Base-by-base conservation (phyloP, 192 early-diverging fungal genomes). In the Haplosporangium gracile region DNA sequence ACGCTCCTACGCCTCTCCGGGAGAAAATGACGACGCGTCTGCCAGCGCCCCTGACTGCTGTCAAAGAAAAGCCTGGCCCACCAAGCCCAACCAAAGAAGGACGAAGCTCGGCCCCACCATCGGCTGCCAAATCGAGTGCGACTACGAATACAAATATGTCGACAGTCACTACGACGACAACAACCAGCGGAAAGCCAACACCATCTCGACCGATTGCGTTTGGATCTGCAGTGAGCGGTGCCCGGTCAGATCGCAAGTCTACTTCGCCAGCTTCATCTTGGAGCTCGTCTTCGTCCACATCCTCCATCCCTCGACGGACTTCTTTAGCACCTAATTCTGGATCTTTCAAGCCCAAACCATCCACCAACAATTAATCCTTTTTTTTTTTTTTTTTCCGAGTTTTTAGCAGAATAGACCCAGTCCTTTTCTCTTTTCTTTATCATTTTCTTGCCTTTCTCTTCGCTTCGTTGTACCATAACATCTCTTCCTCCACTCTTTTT, bases 281-380 rank as follows among this genome's bases (percentile, higher is more conserved):
- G 68, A 65, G 60, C 60, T 40, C 72, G 39, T n/a, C 74, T 10
- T 81, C 80, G 2, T 68, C 80, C 0, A 74, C 80, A 15, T 75
- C 80, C 2, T 81, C 80, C 16, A 40, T 69, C 18, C 22, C 72
- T 51, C 71, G 78, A 80, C 68, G 78, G 36, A 40, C 78, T 32
- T 80, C 78, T 1, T 40, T 80, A 29, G 60, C 60, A 15, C 60
- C 60, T 29, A 65, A 65, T 4, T 29, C 60, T 13, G 60, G 60
- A 11, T 65, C 60, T 4, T 34, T 65, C 26, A 65, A 65, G 29
- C 60, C 60, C 60, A 65, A 65, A 32, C 60, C 60, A 15, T 29
- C n/a, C 1, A 65, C n/a, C 60, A 65, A 65, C 26, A 29, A 32
- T 11, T 65, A 29, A 32, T 32, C 10, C 4, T 65, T 65, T 65